Base-by-base conservation (phyloP, 148 eudicot species). In the Euryodendron excelsum region DNA sequence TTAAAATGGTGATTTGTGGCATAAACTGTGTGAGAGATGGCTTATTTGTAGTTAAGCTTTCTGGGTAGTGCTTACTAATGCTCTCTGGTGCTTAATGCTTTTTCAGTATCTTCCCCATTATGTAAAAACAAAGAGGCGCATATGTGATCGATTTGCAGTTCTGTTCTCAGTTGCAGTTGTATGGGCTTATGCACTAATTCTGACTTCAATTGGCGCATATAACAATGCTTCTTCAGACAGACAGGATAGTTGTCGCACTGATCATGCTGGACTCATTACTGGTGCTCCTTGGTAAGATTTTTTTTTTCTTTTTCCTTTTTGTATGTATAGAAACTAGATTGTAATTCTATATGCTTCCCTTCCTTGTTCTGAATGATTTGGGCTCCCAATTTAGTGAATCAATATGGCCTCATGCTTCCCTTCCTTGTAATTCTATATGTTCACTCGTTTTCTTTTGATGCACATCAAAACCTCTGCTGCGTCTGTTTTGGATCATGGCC, bases 251-350 rank as follows among this genome's bases (percentile, higher is more conserved):
- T 89, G 90, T 56, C 83, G 88, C 30, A 86, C 86, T 56, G 90
- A 89, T 84, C 78, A 64, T 33, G 82, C 87, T 55, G 88, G 88
- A 39, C 86, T 90, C 66, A 82, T 90, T 52, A 62, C 58, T 58
- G 82, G 56, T 44, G 78, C 97, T 56, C 92, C 92, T 68, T 92
- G 94, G 97, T 92, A 41, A 78, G 73, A 33, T 37, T 10, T 8
- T 25, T 60, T 69, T 5, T 27, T 7, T 33, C 56, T 27, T 33
- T 23, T 23, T 58, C n/a, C n/a, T n/a, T 64, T 66, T 34, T 53
- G 15, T 36, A 66, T 0, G 23, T 9, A 21, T 45, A 20, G 28
- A 9, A 21, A 25, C 9, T 0, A 41, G n/a, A 59, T 12, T 37
- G 17, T 6, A 4, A 41, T 34, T n/a, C 47, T 18, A 21, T 14